A percentile compares a stretch with the other conserved stretches of the same genome.
phyloP scores from a whole-genome alignment of 306 rosid species.

The Quercus agrifolia region DNA sequence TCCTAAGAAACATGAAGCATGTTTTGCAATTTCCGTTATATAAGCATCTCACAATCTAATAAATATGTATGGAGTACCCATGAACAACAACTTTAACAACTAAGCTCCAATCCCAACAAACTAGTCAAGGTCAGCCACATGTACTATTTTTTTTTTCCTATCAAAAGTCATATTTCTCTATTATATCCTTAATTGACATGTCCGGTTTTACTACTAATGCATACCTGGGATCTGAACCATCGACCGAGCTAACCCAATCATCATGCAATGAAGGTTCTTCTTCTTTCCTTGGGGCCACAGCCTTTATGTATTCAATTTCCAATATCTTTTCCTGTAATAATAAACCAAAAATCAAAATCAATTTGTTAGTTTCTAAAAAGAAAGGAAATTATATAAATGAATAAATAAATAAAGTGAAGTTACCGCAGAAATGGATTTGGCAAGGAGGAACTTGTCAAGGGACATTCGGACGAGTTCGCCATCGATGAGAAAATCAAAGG shows the following conservation, averaged over 20 bases:
- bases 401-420: not conserved
- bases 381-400: not conserved
- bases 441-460: slow-evolving; percentile 77
- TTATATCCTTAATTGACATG: not conserved
- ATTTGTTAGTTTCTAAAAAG: not conserved
- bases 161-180: no score
- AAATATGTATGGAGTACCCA: not conserved
- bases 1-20: not conserved
- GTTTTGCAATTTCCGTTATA: not conserved
- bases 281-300: slow-evolving; percentile 76
- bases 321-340: slow-evolving; percentile 60
- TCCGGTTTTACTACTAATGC: no score
- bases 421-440: slow-evolving; percentile 86
- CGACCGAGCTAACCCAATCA: slow-evolving; percentile 97
- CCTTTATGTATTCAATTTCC: slow-evolving; percentile 79
- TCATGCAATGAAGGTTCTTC: slow-evolving; percentile 82
- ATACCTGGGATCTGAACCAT: slow-evolving; percentile 83
- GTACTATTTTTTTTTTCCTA: no score
- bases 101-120: no score
- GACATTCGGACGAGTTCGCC: slow-evolving; percentile 88
- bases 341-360: no score
- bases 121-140: no score
- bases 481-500: slow-evolving; percentile 86
- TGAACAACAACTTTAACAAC: not conserved
- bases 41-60: not conserved